phyloP scores from a whole-genome alignment of 176 grass and related monocot species.

The Tuctoria greenei region DNA sequence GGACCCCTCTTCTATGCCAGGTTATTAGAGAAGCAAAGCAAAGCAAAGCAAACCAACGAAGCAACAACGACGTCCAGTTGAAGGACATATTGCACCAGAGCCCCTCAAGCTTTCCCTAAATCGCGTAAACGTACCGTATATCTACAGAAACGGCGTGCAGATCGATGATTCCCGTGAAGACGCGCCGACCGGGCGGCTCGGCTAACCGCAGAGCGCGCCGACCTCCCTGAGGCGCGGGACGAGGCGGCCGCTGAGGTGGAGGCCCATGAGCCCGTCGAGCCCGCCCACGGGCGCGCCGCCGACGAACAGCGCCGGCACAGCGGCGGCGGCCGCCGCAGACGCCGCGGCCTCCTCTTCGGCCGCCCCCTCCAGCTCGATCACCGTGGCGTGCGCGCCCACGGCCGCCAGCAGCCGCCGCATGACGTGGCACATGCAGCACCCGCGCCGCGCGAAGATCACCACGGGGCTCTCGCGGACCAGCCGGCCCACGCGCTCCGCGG shows the following conservation, averaged over 20 bases:
- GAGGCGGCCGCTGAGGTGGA: constrained; percentile 59
- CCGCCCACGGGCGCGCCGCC: constrained; percentile 66
- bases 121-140: constrained; percentile 24
- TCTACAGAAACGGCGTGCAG: not conserved
- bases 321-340: constrained; percentile 10
- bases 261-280: constrained; percentile 62
- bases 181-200: too few species aligned
- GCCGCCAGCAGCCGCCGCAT: constrained; percentile 58
- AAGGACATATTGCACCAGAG: not conserved
- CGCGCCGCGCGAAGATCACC: constrained; percentile 61
- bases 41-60: not conserved
- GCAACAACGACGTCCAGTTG: not conserved
- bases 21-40: too few species aligned
- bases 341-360: constrained; percentile 55
- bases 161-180: too few species aligned
- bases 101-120: not conserved
- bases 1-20: too few species aligned
- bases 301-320: constrained; percentile 63
- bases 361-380: constrained; percentile 68
- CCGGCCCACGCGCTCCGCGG: constrained; percentile 47
- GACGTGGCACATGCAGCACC: constrained; percentile 90
- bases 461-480: constrained; percentile 70
- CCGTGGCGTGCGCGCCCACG: constrained; percentile 66
- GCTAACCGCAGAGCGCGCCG: constrained; percentile 33
- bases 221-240: constrained; percentile 42